phyloP scores from a whole-genome alignment of 371 early-diverging fungal genomes.

The Fennellomyces sp. region DNA sequence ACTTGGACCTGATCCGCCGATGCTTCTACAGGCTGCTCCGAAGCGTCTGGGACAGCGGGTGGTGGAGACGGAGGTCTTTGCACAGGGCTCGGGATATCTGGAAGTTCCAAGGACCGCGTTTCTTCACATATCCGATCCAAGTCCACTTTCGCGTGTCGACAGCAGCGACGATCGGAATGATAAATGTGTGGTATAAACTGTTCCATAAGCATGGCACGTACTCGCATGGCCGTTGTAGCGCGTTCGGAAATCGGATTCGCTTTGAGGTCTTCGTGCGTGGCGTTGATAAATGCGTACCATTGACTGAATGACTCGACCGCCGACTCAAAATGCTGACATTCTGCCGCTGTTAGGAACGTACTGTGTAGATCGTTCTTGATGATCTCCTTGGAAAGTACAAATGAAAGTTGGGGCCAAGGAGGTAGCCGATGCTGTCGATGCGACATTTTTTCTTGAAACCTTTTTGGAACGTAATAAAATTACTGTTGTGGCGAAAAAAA shows the following conservation, averaged over 20 bases:
- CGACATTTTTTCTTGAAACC: neutral
- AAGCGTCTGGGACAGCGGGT: no score
- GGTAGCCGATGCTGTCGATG: constrained; percentile 10
- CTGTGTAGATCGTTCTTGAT: constrained; percentile 24
- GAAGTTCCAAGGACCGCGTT: constrained; percentile 9
- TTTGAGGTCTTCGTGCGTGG: constrained; percentile 6
- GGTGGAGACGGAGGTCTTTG: no score
- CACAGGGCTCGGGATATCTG: neutral
- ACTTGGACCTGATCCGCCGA: no score
- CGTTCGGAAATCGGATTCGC: constrained; percentile 18
- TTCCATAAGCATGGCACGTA: constrained; percentile 76
- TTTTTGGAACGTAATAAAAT: neutral
- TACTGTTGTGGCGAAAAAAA: neutral
- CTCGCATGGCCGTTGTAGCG: constrained; percentile 56
- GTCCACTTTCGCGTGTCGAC: constrained; percentile 26
- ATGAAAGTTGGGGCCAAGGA: constrained; percentile 33
- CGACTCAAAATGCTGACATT: constrained; percentile 44
- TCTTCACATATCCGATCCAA: constrained; percentile 15
- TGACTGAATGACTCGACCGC: constrained; percentile 40
- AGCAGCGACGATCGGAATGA: constrained; percentile 38
- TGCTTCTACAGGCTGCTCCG: constrained; percentile 9
- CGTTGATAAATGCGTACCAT: constrained; percentile 56
- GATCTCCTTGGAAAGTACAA: constrained; percentile 31
- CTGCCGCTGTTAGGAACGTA: constrained; percentile 23
- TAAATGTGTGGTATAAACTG: constrained; percentile 65